These are phyloP conservation scores for Sisymbrium irio DNA, from an alignment of 345 rosid genomes.

Conservation along the genomic window DNA sequence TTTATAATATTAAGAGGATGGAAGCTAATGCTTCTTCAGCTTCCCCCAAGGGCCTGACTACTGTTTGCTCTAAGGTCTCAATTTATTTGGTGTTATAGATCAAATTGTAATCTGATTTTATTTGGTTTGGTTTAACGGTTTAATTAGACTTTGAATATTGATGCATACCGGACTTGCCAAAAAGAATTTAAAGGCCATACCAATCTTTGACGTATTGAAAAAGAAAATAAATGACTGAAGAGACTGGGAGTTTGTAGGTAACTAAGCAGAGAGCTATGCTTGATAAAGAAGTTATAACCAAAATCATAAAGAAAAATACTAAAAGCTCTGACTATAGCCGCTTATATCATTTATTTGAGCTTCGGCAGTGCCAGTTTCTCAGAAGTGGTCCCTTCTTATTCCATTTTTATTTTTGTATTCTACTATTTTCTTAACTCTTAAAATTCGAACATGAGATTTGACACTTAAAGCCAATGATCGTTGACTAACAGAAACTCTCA, in stretches of 20 bases:
- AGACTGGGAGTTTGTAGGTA: neutral
- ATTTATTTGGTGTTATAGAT: too few relatives aligned
- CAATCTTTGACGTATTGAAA: neutral
- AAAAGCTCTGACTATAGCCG: neutral
- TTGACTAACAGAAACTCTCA: conserved; percentile 31
- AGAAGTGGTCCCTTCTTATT: conserved; percentile 17
- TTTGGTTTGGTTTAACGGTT: too few relatives aligned
- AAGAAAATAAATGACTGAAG: neutral
- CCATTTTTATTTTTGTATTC: neutral
- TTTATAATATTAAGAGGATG: too few relatives aligned
- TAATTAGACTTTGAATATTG: too few relatives aligned
- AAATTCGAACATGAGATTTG: conserved; percentile 9
- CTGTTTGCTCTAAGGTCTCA: too few relatives aligned
- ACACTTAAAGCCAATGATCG: conserved; percentile 20
- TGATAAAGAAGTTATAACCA: conserved; percentile 22
- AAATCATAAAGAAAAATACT: neutral
- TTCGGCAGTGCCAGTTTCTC: conserved; percentile 23
- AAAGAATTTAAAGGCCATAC: too few relatives aligned
- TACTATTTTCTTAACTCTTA: neutral
- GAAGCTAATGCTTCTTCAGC: too few relatives aligned
- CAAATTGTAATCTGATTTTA: too few relatives aligned
- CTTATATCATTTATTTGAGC: conserved; percentile 10
- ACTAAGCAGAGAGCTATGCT: neutral
- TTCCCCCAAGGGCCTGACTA: too few relatives aligned
- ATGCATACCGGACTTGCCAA: too few relatives aligned